Percentiles rank a stretch among this genome's conserved stretches.
phyloP scores from a whole-genome alignment of 305 asterid genomes.

The Ruellia speciosa region DNA sequence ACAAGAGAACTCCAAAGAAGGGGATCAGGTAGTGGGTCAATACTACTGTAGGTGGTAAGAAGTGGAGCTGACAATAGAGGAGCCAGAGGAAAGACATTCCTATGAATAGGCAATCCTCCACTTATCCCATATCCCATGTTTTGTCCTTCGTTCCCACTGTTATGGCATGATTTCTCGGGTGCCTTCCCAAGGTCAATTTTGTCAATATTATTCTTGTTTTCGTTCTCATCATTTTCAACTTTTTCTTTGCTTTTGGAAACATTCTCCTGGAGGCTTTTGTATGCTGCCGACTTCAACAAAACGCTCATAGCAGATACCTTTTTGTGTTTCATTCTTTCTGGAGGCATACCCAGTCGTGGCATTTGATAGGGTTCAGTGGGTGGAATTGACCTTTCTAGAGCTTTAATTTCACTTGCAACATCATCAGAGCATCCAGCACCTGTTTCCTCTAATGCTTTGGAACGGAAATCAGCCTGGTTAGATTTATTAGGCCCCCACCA shows the following conservation, averaged over 20 bases:
- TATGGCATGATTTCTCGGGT: slow-evolving; percentile 52
- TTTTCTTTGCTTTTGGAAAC: slow-evolving; percentile 55
- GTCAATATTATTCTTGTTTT: slow-evolving; percentile 48
- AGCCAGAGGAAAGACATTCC: slow-evolving; percentile 48
- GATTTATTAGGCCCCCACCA: slow-evolving; percentile 88
- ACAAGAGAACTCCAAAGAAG: slow-evolving; percentile 74
- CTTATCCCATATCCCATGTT: slow-evolving; percentile 51
- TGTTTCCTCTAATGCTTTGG: slow-evolving; percentile 58
- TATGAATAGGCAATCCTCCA: slow-evolving; percentile 56
- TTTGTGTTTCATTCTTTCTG: slow-evolving; percentile 52
- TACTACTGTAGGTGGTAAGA: slow-evolving; percentile 52
- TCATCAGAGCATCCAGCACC: slow-evolving; percentile 53
- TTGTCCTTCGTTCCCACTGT: slow-evolving; percentile 40
- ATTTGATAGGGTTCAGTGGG: slow-evolving; percentile 89
- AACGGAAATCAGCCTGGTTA: slow-evolving; percentile 47
- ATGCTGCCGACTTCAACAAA: slow-evolving; percentile 71
- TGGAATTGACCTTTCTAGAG: slow-evolving; percentile 44
- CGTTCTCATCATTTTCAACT: slow-evolving; percentile 52
- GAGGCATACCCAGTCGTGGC: slow-evolving; percentile 69
- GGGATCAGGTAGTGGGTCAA: slow-evolving; percentile 76
- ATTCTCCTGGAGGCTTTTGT: slow-evolving; percentile 69
- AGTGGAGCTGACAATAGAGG: slow-evolving; percentile 82
- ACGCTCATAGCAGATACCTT: slow-evolving; percentile 68
- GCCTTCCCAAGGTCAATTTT: slow-evolving; percentile 54
- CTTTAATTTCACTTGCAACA: slow-evolving; percentile 56